These are phyloP conservation scores for Patellifolia procumbens DNA, from an alignment of 179 eudicot species.

Conservation along the genomic window DNA sequence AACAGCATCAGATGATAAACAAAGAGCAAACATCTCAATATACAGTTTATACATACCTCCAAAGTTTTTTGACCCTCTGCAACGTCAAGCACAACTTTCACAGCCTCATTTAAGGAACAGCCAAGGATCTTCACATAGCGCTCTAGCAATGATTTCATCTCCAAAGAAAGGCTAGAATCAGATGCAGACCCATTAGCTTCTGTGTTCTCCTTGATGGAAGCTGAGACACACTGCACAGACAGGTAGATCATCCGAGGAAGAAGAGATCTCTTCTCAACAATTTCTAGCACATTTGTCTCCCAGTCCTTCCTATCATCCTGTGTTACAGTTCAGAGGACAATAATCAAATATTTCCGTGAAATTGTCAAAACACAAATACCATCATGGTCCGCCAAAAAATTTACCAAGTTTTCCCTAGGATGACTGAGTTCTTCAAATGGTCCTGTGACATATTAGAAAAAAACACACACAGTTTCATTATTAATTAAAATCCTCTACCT, in stretches of 20 bases:
- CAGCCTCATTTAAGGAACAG: conserved; percentile 66
- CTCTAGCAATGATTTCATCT: conserved; percentile 74
- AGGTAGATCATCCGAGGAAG: conserved; percentile 81
- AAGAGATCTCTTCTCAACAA: conserved; percentile 67
- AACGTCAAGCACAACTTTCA: conserved; percentile 52
- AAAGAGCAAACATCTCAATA: neutral
- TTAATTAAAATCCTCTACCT: neutral
- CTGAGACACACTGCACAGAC: conserved; percentile 75
- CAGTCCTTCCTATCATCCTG: conserved; percentile 48
- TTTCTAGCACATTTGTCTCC: conserved; percentile 45
- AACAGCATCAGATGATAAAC: conserved; percentile 1
- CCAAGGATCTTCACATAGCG: conserved; percentile 63
- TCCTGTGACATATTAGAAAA: conserved; percentile 45
- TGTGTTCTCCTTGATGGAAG: conserved; percentile 52
- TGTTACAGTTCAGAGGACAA: conserved; percentile 36
- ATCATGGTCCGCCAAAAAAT: neutral
- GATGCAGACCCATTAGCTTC: conserved; percentile 60
- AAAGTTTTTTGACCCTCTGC: conserved; percentile 49
- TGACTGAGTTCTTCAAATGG: conserved; percentile 67
- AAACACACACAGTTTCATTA: neutral
- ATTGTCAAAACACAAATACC: neutral
- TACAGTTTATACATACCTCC: conserved; percentile 50
- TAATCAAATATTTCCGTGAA: neutral
- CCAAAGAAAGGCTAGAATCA: conserved; percentile 45
- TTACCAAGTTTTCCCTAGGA: conserved; percentile 60